These are phyloP conservation scores for Bretschneidera sinensis DNA, from an alignment of 345 rosid genomes.

Conservation along the genomic window DNA sequence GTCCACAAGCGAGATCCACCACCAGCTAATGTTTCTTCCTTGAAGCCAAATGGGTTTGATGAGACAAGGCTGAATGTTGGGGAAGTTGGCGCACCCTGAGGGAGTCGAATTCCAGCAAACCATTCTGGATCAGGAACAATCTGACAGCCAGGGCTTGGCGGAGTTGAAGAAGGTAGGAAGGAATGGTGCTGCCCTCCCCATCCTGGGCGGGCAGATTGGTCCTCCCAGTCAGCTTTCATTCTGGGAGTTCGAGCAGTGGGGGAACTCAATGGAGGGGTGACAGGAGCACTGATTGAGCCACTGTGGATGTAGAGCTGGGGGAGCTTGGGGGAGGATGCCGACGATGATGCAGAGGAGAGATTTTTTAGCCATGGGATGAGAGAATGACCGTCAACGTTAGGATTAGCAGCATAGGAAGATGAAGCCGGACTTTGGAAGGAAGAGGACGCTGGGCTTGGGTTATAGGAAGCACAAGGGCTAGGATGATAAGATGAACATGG, in stretches of 20 bases:
- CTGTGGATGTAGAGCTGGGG: constrained; percentile 69
- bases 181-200: constrained; percentile 45
- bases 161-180: constrained; percentile 79
- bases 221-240: constrained; percentile 56
- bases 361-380: constrained; percentile 95
- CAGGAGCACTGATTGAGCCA: constrained; percentile 98
- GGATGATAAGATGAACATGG: constrained; percentile 83
- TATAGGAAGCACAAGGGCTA: constrained; percentile 71
- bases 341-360: constrained; percentile 83
- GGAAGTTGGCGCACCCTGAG: constrained; percentile 74
- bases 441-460: constrained; percentile 79
- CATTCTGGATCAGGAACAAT: constrained; percentile 77
- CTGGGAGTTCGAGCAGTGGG: constrained; percentile 85
- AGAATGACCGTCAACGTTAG: constrained; percentile 61
- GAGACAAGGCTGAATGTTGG: constrained; percentile 90
- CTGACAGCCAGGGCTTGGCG: constrained; percentile 86
- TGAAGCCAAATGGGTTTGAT: constrained; percentile 66
- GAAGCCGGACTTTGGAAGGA: constrained; percentile 88
- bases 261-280: constrained; percentile 96
- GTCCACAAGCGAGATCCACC: constrained; percentile 88
- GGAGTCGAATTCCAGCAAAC: constrained; percentile 72
- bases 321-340: constrained; percentile 69
- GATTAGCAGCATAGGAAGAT: constrained; percentile 55
- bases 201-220: constrained; percentile 42
- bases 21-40: constrained; percentile 57